Conservation (phyloP, 371 early-diverging fungal genomes). For the Capillidium heterosporum region DNA sequence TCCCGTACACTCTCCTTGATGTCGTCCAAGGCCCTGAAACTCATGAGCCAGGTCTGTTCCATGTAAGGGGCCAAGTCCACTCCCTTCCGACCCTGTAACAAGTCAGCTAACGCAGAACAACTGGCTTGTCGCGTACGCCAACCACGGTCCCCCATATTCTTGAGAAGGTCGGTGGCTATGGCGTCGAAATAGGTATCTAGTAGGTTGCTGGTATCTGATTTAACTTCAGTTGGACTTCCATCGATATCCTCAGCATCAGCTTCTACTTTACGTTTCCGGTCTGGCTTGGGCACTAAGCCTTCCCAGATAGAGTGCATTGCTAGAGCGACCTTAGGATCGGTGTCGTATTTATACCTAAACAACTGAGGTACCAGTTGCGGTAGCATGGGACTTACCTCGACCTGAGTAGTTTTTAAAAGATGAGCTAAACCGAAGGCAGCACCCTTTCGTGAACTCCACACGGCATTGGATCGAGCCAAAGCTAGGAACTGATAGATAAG, state of each 20-base stretch:
- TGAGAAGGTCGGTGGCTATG: slow-evolving; percentile 59
- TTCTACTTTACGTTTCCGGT: slow-evolving; percentile 31
- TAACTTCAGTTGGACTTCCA: too few relatives aligned
- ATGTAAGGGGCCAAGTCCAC: slow-evolving; percentile 51
- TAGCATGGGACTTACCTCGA: slow-evolving; percentile 56
- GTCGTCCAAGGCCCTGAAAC: slow-evolving; percentile 79
- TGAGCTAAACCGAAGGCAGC: slow-evolving; percentile 74
- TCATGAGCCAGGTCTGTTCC: slow-evolving; percentile 69
- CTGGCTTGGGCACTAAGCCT: slow-evolving; percentile 34
- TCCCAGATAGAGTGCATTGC: slow-evolving; percentile 83
- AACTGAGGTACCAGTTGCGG: slow-evolving; percentile 62
- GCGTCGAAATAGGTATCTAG: slow-evolving; percentile 60
- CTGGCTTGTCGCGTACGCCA: slow-evolving; percentile 75
- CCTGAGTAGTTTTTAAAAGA: slow-evolving; percentile 57
- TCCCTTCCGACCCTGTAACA: slow-evolving; percentile 49
- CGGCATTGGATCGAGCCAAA: slow-evolving; percentile 72
- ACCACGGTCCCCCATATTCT: slow-evolving; percentile 54
- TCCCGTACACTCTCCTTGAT: slow-evolving; percentile 81
- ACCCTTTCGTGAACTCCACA: slow-evolving; percentile 82
- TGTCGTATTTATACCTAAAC: slow-evolving; percentile 74
- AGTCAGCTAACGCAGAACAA: slow-evolving; percentile 43
- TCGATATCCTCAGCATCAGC: too few relatives aligned
- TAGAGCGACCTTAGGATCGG: slow-evolving; percentile 63
- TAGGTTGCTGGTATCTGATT: slow-evolving; percentile 10
- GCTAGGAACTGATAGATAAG: slow-evolving; percentile 90